Percentiles rank a stretch among this genome's conserved stretches.
phyloP scores from a whole-genome alignment of 2,329 filamentous ascomycete species.

The Talaromyces pinophilus region DNA sequence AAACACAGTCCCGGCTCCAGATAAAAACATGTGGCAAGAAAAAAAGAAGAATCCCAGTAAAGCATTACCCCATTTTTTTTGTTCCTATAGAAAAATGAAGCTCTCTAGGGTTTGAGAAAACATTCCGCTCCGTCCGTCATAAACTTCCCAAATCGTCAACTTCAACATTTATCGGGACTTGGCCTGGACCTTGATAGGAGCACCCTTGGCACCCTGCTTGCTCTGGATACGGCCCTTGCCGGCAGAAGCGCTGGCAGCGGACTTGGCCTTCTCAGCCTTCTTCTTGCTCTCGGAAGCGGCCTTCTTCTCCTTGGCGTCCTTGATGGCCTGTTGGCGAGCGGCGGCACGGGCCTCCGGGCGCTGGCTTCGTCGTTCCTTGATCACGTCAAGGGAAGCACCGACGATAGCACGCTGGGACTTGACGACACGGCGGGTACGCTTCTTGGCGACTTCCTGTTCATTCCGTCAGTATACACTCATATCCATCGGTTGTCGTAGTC shows the following conservation, averaged over 20 bases:
- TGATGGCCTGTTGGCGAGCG: conserved; percentile 85
- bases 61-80: conserved; percentile 16
- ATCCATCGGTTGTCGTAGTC: conserved; percentile 14
- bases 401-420: conserved; percentile 99
- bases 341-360: conserved; percentile 94
- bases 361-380: conserved; percentile 96
- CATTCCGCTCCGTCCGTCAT: conserved; percentile 27
- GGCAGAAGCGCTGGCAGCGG: conserved; percentile 69
- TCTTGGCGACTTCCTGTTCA: conserved; percentile 95
- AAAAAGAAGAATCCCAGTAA: conserved; percentile 19
- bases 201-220: conserved; percentile 97
- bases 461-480: conserved; percentile 5
- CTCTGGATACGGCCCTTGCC: conserved; percentile 81
- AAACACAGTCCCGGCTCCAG: conserved; percentile 25
- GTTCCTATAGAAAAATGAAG: conserved; percentile 25
- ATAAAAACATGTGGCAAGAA: conserved; percentile 22
- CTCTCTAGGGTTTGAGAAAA: conserved; percentile 26
- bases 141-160: background rate
- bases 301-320: conserved; percentile 99
- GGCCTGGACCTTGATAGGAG: conserved; percentile 79
- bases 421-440: conserved; percentile 95
- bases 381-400: conserved; percentile 98
- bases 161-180: conserved; percentile 71
- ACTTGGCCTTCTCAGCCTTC: conserved; percentile 99
- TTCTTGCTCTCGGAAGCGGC: conserved; percentile 80